Percentiles rank a stretch among this genome's conserved stretches.
Evolutionary conservation across 768 basidiomycete genomes (phyloP).

Genomic region (Kwoniella sp.): DNA sequence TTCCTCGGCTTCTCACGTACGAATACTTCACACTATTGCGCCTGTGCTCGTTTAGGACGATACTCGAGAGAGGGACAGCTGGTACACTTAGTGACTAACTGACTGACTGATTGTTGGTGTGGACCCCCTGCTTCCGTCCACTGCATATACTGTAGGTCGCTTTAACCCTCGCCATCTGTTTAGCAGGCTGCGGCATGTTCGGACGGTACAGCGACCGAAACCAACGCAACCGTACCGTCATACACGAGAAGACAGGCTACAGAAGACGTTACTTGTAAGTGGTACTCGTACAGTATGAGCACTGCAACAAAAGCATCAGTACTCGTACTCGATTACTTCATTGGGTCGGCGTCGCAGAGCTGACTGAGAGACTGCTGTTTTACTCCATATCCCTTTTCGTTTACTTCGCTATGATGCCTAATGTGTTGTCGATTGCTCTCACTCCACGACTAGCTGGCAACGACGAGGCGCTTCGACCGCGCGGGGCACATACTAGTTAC

Average conservation of each 20-base stretch:
- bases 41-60: too few species aligned
- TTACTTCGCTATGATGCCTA: background rate
- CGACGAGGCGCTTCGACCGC: constrained; percentile 2
- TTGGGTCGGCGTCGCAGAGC: background rate
- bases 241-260: constrained; percentile 10
- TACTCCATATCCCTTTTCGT: background rate
- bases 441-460: constrained; percentile 27
- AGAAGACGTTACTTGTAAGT: constrained; percentile 20
- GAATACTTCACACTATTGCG: too few species aligned
- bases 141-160: constrained; percentile 22
- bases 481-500: constrained; percentile 17
- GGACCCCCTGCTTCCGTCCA: background rate
- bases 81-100: too few species aligned
- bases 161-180: constrained; percentile 34
- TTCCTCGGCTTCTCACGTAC: too few species aligned
- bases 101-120: too few species aligned
- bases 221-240: background rate
- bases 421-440: too few species aligned
- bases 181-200: constrained; percentile 45
- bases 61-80: too few species aligned
- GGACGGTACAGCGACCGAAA: constrained; percentile 31
- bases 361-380: background rate
- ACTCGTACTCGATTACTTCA: background rate
- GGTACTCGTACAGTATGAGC: background rate
- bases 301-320: background rate